Conservation (phyloP, 2,329 filamentous ascomycete genomes). For the Colletotrichum karsti region DNA sequence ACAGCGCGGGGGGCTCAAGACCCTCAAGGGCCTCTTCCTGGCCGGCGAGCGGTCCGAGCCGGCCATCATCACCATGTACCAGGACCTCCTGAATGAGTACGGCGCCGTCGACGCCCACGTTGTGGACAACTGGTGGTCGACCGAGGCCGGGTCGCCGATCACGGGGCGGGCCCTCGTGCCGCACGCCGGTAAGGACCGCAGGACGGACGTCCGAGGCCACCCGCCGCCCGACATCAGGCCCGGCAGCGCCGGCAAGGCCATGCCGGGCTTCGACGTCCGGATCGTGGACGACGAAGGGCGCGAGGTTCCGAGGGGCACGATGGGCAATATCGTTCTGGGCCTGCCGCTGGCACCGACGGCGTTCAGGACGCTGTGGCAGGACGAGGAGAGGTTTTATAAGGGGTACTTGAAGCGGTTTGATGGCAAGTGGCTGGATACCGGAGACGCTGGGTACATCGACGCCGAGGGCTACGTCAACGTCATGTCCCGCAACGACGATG, state of each 20-base stretch:
- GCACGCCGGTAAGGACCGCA: constrained; percentile 64
- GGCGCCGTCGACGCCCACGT: constrained; percentile 69
- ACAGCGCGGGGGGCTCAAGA: constrained; percentile 73
- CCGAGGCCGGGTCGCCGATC: constrained; percentile 66
- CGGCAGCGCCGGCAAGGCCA: constrained; percentile 88
- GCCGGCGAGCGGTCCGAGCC: constrained; percentile 92
- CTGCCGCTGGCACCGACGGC: constrained; percentile 86
- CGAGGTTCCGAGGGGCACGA: constrained; percentile 74
- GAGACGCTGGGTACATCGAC: constrained; percentile 89
- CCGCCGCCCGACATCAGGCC: constrained; percentile 71
- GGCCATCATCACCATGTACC: constrained; percentile 83
- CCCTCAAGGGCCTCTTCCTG: constrained; percentile 79
- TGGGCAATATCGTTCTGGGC: constrained; percentile 92
- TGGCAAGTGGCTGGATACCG: constrained; percentile 88
- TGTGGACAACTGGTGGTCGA: constrained; percentile 70
- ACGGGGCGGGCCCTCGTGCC: constrained; percentile 65
- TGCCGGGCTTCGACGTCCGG: constrained; percentile 90
- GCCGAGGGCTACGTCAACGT: constrained; percentile 72
- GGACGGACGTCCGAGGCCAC: constrained; percentile 47
- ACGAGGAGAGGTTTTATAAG: constrained; percentile 85
- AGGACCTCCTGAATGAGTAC: constrained; percentile 73
- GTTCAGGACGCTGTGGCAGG: constrained; percentile 86
- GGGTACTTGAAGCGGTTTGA: constrained; percentile 85
- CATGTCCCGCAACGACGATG: constrained; percentile 78
- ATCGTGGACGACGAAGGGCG: constrained; percentile 83